Conservation (phyloP, 2,329 filamentous ascomycete species). For the Xylariaceae sp. region DNA sequence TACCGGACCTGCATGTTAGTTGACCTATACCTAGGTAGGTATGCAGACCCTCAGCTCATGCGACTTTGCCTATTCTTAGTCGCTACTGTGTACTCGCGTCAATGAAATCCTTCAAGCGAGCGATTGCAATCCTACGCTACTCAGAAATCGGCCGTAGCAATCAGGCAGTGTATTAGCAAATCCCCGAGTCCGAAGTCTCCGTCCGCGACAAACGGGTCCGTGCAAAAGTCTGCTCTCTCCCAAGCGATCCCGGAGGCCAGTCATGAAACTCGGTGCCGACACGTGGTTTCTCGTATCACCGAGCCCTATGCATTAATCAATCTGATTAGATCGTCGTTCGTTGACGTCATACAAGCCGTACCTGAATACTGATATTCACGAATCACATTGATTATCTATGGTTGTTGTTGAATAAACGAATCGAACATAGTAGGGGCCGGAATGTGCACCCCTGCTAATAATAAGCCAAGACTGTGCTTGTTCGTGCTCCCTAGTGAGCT, state of each 20-base stretch:
- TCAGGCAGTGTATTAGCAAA: too few relatives aligned
- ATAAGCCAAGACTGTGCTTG: too few relatives aligned
- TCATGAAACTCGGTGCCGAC: background rate
- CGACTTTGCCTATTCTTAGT: conserved; percentile 16
- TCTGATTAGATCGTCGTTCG: background rate
- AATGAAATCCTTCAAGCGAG: conserved; percentile 15
- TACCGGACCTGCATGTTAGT: conserved; percentile 7
- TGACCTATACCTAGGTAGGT: too few relatives aligned
- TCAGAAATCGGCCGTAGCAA: conserved; percentile 4
- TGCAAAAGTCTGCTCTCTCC: too few relatives aligned
- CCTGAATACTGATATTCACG: too few relatives aligned
- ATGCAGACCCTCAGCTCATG: conserved; percentile 19
- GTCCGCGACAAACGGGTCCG: conserved; percentile 4
- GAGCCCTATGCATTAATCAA: conserved; percentile 1
- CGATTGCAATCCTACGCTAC: conserved; percentile 9
- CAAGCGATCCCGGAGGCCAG: background rate
- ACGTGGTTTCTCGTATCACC: too few relatives aligned
- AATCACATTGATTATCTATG: too few relatives aligned
- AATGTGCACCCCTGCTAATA: too few relatives aligned
- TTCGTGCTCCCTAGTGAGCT: too few relatives aligned
- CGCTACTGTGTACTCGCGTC: too few relatives aligned
- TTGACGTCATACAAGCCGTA: conserved; percentile 1
- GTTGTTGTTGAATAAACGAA: too few relatives aligned
- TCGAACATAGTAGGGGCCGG: too few relatives aligned
- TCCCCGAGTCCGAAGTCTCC: conserved; percentile 11